These are phyloP conservation scores for Mentha longifolia DNA, from an alignment of 257 asterid species.

Conservation along the genomic window DNA sequence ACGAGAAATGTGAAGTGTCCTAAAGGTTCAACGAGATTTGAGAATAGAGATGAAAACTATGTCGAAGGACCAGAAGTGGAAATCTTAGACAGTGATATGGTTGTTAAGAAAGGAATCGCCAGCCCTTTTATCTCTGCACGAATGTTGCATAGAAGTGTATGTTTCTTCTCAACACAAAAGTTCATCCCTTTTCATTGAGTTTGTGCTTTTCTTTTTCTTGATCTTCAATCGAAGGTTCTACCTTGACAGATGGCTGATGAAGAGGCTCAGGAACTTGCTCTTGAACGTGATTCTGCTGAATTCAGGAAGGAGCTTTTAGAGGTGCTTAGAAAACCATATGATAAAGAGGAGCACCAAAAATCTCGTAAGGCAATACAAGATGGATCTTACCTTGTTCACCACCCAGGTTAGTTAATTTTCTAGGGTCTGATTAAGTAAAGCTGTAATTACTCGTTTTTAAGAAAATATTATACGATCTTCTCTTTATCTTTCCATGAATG, in stretches of 20 bases:
- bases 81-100: constrained; percentile 34
- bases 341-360: background rate
- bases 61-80: constrained; percentile 29
- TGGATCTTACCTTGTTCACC: background rate
- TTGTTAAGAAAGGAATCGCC: constrained; percentile 6
- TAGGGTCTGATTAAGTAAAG: background rate
- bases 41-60: background rate
- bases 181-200: background rate
- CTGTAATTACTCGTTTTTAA: background rate
- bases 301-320: constrained; percentile 39
- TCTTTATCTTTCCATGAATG: constrained; percentile 5
- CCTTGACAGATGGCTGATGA: constrained; percentile 36
- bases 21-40: background rate
- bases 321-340: constrained; percentile 1
- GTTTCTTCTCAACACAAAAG: constrained; percentile 1
- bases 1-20: background rate
- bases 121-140: constrained; percentile 36
- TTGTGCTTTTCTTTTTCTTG: background rate
- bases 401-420: constrained; percentile 7
- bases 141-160: constrained; percentile 24
- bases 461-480: background rate
- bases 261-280: background rate
- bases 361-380: background rate
- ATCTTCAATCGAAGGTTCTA: background rate
- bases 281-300: background rate